phyloP scores from a whole-genome alignment of 176 grass and related monocot species.

The Cenchrus fungigraminus region DNA sequence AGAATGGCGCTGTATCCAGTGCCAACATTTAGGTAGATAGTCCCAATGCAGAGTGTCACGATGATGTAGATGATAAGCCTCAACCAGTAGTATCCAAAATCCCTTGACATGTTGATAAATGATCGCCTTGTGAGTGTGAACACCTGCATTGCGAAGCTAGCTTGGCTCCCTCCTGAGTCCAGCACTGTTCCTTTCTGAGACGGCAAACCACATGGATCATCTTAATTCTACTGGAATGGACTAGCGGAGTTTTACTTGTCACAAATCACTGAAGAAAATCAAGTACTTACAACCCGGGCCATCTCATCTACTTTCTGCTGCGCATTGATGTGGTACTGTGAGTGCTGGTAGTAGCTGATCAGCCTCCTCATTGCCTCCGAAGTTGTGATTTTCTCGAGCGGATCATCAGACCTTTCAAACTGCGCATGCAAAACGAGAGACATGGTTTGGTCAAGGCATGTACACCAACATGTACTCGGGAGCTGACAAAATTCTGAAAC shows the following conservation, averaged over 20 bases:
- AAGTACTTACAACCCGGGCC: conserved; percentile 70
- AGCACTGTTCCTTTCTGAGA: conserved; percentile 93
- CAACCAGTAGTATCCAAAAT: conserved; percentile 99
- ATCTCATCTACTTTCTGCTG: conserved; percentile 86
- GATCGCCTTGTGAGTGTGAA: conserved; percentile 78
- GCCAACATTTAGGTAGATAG: conserved; percentile 93
- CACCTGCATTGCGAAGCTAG: conserved; percentile 87
- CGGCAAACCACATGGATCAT: not conserved
- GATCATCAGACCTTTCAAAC: conserved; percentile 87
- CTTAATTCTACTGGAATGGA: conserved; percentile 10
- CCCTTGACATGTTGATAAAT: conserved; percentile 91
- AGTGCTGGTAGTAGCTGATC: conserved; percentile 69
- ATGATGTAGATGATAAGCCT: conserved; percentile 94
- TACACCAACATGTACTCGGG: not conserved
- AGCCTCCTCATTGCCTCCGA: conserved; percentile 78
- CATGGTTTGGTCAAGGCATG: conserved; percentile 1
- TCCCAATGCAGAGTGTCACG: conserved; percentile 96
- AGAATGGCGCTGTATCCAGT: conserved; percentile 90
- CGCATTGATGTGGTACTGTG: conserved; percentile 62
- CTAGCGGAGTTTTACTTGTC: conserved; percentile 1
- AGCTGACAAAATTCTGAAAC: conserved; percentile 1
- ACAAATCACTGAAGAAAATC: conserved; percentile 31
- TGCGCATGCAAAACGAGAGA: conserved; percentile 20
- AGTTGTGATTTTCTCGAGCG: conserved; percentile 70
- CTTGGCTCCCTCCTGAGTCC: conserved; percentile 88